Conservation (phyloP, 768 basidiomycete genomes). For the Gloeostereum incarnatum region DNA sequence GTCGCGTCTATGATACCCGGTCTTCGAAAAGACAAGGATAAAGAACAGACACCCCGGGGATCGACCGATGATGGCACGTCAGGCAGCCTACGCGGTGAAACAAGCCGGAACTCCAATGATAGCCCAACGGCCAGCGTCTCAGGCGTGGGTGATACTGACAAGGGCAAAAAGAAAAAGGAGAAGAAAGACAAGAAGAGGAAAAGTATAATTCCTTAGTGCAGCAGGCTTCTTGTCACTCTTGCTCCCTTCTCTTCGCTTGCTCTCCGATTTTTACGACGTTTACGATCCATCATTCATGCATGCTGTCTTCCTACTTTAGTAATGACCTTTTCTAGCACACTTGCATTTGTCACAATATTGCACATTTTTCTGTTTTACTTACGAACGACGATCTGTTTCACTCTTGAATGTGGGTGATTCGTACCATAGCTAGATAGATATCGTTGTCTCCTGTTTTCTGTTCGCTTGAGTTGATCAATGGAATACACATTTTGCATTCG, state of each 20-base stretch:
- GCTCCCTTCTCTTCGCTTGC: conserved; percentile 8
- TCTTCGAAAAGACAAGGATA: conserved; percentile 47
- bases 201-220: conserved; percentile 44
- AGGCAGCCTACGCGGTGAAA: conserved; percentile 32
- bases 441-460: too few species aligned
- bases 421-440: too few species aligned
- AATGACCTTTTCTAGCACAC: too few species aligned
- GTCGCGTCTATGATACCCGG: conserved; percentile 42
- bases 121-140: conserved; percentile 50
- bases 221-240: conserved; percentile 9
- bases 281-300: too few species aligned
- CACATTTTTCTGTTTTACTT: too few species aligned
- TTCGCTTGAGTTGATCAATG: too few species aligned
- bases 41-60: conserved; percentile 31
- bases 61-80: conserved; percentile 43
- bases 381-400: too few species aligned
- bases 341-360: too few species aligned
- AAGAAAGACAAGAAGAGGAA: conserved; percentile 57
- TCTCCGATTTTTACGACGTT: too few species aligned
- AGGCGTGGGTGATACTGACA: conserved; percentile 38
- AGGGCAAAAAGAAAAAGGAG: conserved; percentile 43
- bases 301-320: too few species aligned
- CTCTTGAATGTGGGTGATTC: too few species aligned
- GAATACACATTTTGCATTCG: too few species aligned
- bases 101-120: conserved; percentile 32